These are phyloP conservation scores for Trichoderma pleuroti DNA, from an alignment of 2,329 filamentous ascomycete species.

Conservation along the genomic window DNA sequence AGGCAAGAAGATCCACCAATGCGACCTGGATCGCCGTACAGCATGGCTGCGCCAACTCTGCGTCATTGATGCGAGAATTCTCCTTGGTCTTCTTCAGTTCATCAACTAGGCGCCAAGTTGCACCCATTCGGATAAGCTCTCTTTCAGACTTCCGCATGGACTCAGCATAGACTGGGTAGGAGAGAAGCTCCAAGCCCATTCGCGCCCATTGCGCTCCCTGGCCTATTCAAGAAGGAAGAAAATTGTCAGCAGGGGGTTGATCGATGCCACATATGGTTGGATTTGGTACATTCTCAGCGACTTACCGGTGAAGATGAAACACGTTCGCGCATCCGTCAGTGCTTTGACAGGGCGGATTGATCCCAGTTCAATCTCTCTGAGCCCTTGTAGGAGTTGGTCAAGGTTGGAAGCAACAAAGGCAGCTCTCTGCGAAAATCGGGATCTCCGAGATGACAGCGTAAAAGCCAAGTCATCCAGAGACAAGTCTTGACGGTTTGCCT, in stretches of 20 bases:
- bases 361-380: constrained; percentile 12
- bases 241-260: not conserved
- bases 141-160: not conserved
- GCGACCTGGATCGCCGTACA: constrained; percentile 44
- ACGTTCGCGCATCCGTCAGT: not conserved
- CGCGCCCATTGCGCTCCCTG: constrained; percentile 18
- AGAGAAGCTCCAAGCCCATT: constrained; percentile 14
- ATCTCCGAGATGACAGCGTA: constrained; percentile 9
- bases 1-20: constrained; percentile 37
- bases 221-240: not conserved
- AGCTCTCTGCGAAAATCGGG: constrained; percentile 3
- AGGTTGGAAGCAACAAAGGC: constrained; percentile 11
- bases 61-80: constrained; percentile 16
- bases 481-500: constrained; percentile 2
- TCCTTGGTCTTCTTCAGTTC: constrained; percentile 10
- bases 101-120: constrained; percentile 15
- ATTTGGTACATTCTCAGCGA: not conserved
- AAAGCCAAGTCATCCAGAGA: constrained; percentile 14
- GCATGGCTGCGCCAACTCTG: constrained; percentile 13
- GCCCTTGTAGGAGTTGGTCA: constrained; percentile 5
- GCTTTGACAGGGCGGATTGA: constrained; percentile 10
- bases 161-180: constrained; percentile 9
- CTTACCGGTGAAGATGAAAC: constrained; percentile 20
- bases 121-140: constrained; percentile 12
- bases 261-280: not conserved